Evolutionary conservation across 129 eudicot species (phyloP).

Genomic region (Helianthus annuus): DNA sequence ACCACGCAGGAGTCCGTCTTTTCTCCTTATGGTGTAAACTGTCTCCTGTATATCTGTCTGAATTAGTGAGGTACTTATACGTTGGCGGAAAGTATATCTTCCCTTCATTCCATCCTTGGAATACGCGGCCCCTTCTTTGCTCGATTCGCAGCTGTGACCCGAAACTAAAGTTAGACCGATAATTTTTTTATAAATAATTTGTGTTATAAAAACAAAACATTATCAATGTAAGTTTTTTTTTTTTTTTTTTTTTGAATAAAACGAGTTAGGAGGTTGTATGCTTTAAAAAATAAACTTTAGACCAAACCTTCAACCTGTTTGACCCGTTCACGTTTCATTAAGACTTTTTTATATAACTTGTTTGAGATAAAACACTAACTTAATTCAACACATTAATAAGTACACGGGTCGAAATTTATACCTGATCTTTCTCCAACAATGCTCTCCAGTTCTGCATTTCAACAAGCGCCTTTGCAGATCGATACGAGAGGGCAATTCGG

Average conservation of each 20-base stretch:
- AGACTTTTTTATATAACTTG: background rate
- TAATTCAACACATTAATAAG: background rate
- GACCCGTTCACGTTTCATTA: background rate
- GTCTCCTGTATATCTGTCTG: conserved; percentile 89
- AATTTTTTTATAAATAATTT: background rate
- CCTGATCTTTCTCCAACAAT: conserved; percentile 88
- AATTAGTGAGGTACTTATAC: conserved; percentile 80
- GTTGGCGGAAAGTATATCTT: conserved; percentile 96
- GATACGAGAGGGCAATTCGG: conserved; percentile 81
- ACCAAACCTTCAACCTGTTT: background rate
- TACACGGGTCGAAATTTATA: conserved; percentile 11
- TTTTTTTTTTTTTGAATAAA: background rate
- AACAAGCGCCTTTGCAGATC: conserved; percentile 89
- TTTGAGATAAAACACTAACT: background rate
- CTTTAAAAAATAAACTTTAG: background rate
- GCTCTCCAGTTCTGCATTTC: conserved; percentile 99
- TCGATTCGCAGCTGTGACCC: conserved; percentile 68
- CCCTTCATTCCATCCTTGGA: conserved; percentile 90
- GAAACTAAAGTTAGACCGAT: conserved; percentile 16
- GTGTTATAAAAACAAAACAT: background rate
- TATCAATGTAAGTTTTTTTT: background rate
- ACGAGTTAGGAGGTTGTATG: background rate
- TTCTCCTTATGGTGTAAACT: conserved; percentile 87
- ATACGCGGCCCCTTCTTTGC: conserved; percentile 89
- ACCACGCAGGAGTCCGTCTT: conserved; percentile 93